phyloP scores from a whole-genome alignment of 164 flowering plant genomes.

The Nymphaea colorata region DNA sequence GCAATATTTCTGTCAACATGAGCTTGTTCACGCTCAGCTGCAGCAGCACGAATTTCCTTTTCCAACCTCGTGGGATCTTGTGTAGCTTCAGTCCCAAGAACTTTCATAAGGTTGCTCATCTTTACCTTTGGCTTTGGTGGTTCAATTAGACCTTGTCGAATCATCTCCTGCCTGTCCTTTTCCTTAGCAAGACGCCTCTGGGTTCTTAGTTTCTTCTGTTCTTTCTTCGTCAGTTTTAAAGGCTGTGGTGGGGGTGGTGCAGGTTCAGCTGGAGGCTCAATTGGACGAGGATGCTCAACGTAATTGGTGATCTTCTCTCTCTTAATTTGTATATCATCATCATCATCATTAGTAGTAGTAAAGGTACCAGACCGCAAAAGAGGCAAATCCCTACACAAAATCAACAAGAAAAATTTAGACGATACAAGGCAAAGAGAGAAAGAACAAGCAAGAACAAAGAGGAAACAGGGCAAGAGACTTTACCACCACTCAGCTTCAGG shows the following conservation, averaged over 20 bases:
- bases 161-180: constrained; percentile 94
- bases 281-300: constrained; percentile 90
- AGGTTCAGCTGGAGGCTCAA: constrained; percentile 95
- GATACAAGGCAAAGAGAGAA: no score
- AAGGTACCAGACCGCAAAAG: constrained; percentile 49
- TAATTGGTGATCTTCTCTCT: constrained; percentile 73
- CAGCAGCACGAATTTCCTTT: constrained; percentile 89
- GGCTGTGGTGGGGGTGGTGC: constrained; percentile 98
- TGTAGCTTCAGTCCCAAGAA: constrained; percentile 95
- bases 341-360: constrained; percentile 22
- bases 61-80: constrained; percentile 96
- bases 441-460: not conserved
- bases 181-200: constrained; percentile 84
- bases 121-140: constrained; percentile 94
- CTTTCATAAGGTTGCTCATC: constrained; percentile 97
- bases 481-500: constrained; percentile 98
- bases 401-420: not conserved
- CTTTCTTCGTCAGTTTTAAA: constrained; percentile 82
- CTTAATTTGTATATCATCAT: constrained; percentile 31
- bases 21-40: constrained; percentile 98
- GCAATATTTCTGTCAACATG: constrained; percentile 93
- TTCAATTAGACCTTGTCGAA: constrained; percentile 85
- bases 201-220: constrained; percentile 93
- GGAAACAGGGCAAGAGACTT: no score
- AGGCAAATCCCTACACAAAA: constrained; percentile 56